phyloP scores from a whole-genome alignment of 2,329 filamentous ascomycete species.

The Colletotrichum sp. region DNA sequence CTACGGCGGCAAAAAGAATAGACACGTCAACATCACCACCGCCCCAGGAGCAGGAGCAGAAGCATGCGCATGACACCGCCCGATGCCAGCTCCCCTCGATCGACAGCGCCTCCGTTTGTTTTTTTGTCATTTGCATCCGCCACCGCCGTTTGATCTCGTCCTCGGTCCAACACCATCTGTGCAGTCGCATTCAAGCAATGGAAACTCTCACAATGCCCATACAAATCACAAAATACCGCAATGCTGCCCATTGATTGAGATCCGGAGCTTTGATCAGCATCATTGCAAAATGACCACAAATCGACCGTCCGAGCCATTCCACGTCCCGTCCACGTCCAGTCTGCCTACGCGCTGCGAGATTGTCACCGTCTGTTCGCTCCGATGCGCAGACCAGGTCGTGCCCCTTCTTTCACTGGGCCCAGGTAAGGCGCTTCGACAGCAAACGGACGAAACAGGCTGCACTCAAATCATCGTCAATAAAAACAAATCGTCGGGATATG shows the following conservation, averaged over 20 bases:
- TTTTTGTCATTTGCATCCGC: not conserved
- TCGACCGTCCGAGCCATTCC: not conserved
- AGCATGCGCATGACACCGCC: not conserved
- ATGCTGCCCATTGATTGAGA: not conserved
- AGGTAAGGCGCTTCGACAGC: not conserved
- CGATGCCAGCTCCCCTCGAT: not conserved
- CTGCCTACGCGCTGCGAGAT: not conserved
- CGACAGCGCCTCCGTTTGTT: not conserved
- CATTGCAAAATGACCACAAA: not conserved
- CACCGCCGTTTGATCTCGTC: not conserved
- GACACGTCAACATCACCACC: not conserved
- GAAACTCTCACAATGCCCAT: not conserved
- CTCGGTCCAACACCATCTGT: not conserved
- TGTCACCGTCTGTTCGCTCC: slow-evolving; percentile 10
- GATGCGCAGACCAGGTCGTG: not conserved
- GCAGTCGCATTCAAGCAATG: not conserved
- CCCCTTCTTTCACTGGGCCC: not conserved
- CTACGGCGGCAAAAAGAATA: not conserved
- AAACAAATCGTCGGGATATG: not conserved
- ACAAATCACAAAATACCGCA: not conserved
- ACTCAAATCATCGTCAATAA: not conserved
- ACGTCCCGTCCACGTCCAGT: not conserved
- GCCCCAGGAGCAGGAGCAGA: not conserved
- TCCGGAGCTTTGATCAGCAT: not conserved
- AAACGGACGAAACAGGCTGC: not conserved